Evolutionary conservation across 495 filamentous ascomycete species (phyloP).

Genomic region (Aspergillus saccharolyticus): DNA sequence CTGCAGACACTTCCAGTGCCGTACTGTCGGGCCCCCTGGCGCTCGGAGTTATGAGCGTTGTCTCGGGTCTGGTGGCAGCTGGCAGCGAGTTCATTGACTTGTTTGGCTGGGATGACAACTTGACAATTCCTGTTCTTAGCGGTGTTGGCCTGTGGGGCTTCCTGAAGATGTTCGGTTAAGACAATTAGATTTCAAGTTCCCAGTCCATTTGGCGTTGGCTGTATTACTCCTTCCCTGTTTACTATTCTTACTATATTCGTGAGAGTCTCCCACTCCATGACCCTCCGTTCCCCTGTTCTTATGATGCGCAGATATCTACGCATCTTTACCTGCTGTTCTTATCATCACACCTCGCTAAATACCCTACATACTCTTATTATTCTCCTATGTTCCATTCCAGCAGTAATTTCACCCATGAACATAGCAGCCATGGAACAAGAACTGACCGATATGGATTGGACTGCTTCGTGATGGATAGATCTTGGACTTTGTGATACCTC

Average conservation of each 20-base stretch:
- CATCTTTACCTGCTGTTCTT: not conserved
- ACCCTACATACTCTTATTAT: not conserved
- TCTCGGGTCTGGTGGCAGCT: constrained; percentile 80
- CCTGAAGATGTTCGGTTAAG: constrained; percentile 76
- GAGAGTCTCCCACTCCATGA: not conserved
- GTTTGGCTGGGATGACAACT: constrained; percentile 92
- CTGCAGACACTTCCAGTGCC: constrained; percentile 33
- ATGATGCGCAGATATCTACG: not conserved
- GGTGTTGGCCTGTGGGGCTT: constrained; percentile 90
- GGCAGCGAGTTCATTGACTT: constrained; percentile 87
- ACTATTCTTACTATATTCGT: not conserved
- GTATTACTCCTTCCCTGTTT: not conserved
- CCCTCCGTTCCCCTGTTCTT: not conserved
- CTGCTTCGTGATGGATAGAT: not conserved
- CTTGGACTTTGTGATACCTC: not conserved
- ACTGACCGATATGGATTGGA: not conserved
- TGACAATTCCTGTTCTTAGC: constrained; percentile 91
- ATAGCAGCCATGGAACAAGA: not conserved
- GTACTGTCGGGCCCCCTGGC: constrained; percentile 64
- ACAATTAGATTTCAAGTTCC: not conserved
- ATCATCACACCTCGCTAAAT: too few relatives aligned
- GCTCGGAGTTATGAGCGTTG: constrained; percentile 77
- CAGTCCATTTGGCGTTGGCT: not conserved
- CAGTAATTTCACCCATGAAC: not conserved
- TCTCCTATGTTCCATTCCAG: not conserved